Base-by-base conservation (phyloP, 2,329 filamentous ascomycete genomes). In the Arachnopeziza araneosa region DNA sequence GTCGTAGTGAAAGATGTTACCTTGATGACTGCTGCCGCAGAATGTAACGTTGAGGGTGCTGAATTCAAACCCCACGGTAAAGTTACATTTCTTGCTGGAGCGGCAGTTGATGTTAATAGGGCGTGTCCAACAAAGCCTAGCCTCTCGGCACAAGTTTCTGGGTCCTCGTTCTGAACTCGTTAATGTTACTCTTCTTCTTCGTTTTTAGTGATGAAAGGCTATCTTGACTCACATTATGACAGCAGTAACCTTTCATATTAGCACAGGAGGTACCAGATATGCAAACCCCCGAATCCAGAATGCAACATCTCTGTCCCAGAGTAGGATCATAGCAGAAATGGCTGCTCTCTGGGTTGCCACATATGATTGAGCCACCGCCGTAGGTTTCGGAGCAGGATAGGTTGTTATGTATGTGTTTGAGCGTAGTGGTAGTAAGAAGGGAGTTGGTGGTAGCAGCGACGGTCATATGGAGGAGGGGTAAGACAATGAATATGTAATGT, bases 301-400 rank as follows among this genome's bases (percentile, higher is more conserved):
- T 50, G 24, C 64, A 68, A 24, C 61, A 68, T 32, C 49, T 60
- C 64, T 68, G 64, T 44, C 63, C 64, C 6, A 63, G 19, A 2
- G 58, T 60, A n/a, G 65, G 66, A 64, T 67, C 56, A 56, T 66
- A 68, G 44, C 64, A 66, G 50, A 53, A 67, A 48, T 44, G 30
- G 50, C 61, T 66, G 12, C 17, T 14, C 12, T 55, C 50, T 3
- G 2, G 19, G 12, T 56, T 44, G 22, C 63, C 65, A 52, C 61
- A 67, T 0, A 53, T 58, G 2, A 64, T 50, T 0, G 61, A 65
- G 3, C 63, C 64, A 10, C 50, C 55, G 8, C 65, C 64, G 10
- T 63, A 67, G 1, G 62, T 64, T 48, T 67, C 32, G 2, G 57
- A 50, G 36, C 64, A 66, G 24, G 62, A 58, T n/a, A 64, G 56